phyloP scores from a whole-genome alignment of 2,329 filamentous ascomycete genomes.

The Graphium sp. region DNA sequence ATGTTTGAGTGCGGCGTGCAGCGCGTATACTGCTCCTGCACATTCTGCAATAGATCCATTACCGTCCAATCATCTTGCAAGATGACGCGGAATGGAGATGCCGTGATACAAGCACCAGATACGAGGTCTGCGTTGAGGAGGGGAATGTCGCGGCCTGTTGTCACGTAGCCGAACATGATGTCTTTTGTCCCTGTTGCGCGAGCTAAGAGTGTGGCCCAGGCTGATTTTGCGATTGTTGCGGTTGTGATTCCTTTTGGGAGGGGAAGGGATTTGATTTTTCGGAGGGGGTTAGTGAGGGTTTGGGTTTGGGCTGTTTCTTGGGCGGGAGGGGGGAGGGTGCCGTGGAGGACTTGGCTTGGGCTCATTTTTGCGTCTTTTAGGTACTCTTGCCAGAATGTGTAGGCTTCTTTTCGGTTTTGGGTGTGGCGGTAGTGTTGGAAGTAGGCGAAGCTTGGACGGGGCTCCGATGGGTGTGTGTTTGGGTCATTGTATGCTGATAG shows the following conservation, averaged over 20 bases:
- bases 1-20: no score
- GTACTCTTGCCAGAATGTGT: slow-evolving; percentile 25
- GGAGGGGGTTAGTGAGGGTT: slow-evolving; percentile 6
- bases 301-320: slow-evolving; percentile 8
- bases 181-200: slow-evolving; percentile 16
- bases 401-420: no score
- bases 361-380: slow-evolving; percentile 17
- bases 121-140: slow-evolving; percentile 13
- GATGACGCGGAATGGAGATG: slow-evolving; percentile 20
- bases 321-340: slow-evolving; percentile 1
- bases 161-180: slow-evolving; percentile 21
- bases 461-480: no score
- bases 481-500: no score
- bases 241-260: slow-evolving; percentile 17
- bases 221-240: slow-evolving; percentile 24
- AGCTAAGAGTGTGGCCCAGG: slow-evolving; percentile 22
- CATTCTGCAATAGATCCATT: slow-evolving; percentile 16
- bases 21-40: slow-evolving; percentile 26
- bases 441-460: slow-evolving; percentile 13
- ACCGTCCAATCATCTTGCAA: slow-evolving; percentile 15
- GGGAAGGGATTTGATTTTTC: no score
- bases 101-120: slow-evolving; percentile 20
- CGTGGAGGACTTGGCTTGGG: slow-evolving; percentile 5
- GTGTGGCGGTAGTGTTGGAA: no score
- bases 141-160: slow-evolving; percentile 19